Percentiles rank a stretch among this genome's conserved stretches.
Conservation (phyloP, 1,284 basidiomycete genomes). For the Ustilago esculenta region DNA sequence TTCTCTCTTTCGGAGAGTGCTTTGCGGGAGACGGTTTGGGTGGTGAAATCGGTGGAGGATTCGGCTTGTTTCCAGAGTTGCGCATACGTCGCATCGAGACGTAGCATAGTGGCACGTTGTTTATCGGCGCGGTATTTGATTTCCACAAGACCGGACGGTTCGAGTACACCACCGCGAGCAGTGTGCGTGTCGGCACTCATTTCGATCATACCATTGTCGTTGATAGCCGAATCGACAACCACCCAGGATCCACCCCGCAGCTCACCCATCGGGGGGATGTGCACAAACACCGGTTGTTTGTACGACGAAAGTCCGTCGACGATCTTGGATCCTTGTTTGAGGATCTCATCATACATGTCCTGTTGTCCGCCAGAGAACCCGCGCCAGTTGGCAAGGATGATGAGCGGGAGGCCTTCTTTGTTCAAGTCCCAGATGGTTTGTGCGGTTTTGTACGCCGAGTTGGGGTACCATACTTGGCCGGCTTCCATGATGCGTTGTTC, state of each 20-base stretch:
- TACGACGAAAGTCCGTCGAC: constrained; percentile 97
- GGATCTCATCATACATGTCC: constrained; percentile 77
- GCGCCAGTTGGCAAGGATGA: constrained; percentile 99
- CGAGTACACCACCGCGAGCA: constrained; percentile 85
- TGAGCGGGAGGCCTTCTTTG: constrained; percentile 92
- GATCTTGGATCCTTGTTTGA: constrained; percentile 73
- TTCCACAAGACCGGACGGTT: constrained; percentile 91
- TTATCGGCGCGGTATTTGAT: constrained; percentile 74
- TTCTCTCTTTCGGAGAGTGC: constrained; percentile 81
- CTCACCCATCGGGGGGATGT: constrained; percentile 98
- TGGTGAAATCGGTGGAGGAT: constrained; percentile 76
- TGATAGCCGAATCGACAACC: constrained; percentile 95
- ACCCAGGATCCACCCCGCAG: constrained; percentile 99
- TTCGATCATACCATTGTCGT: constrained; percentile 94
- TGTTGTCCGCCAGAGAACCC: constrained; percentile 99
- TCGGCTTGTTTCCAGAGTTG: constrained; percentile 76
- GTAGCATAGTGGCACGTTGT: constrained; percentile 92
- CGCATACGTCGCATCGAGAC: constrained; percentile 86
- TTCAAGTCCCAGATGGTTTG: constrained; percentile 99
- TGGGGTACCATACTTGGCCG: constrained; percentile 99
- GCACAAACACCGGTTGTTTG: constrained; percentile 98
- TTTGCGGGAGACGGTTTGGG: constrained; percentile 69
- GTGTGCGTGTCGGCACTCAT: constrained; percentile 87
- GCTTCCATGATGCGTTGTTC: constrained; percentile 99
- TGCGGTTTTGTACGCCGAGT: constrained; percentile 99